These are phyloP conservation scores for Candolleomyces aberdarensis DNA, from an alignment of 768 basidiomycete species.

Conservation along the genomic window DNA sequence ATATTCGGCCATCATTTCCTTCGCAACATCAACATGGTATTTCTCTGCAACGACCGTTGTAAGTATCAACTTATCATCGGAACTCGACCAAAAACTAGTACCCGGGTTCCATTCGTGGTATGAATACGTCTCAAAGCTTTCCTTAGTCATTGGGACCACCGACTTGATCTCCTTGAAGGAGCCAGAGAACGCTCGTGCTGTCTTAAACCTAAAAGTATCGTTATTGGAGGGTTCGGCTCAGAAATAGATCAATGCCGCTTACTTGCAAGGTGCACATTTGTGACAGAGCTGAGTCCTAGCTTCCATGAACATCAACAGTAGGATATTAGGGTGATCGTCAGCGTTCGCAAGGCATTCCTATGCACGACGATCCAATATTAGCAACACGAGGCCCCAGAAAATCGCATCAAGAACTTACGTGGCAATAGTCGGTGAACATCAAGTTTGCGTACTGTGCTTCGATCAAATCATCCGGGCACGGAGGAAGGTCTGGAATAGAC, in stretches of 20 bases:
- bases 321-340: slow-evolving; percentile 23
- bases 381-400: background rate
- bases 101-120: background rate
- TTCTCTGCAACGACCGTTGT: background rate
- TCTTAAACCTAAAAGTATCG: background rate
- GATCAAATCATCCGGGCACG: slow-evolving; percentile 13
- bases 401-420: slow-evolving; percentile 4
- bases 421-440: slow-evolving; percentile 12
- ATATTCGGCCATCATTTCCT: background rate
- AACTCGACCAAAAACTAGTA: background rate
- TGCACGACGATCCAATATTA: background rate
- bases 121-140: too few species aligned
- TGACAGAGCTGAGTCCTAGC: slow-evolving; percentile 32
- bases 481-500: slow-evolving; percentile 10
- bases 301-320: slow-evolving; percentile 31
- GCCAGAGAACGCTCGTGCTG: too few species aligned
- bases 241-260: slow-evolving; percentile 14
- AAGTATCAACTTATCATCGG: background rate
- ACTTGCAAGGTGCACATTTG: slow-evolving; percentile 22
- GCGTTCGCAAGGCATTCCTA: slow-evolving; percentile 18
- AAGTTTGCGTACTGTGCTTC: slow-evolving; percentile 13
- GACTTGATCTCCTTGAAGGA: too few species aligned
- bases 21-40: background rate
- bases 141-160: too few species aligned
- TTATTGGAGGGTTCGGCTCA: background rate